Base-by-base conservation (phyloP, 2,329 filamentous ascomycete species). In the Pestalotiopsis sp. region DNA sequence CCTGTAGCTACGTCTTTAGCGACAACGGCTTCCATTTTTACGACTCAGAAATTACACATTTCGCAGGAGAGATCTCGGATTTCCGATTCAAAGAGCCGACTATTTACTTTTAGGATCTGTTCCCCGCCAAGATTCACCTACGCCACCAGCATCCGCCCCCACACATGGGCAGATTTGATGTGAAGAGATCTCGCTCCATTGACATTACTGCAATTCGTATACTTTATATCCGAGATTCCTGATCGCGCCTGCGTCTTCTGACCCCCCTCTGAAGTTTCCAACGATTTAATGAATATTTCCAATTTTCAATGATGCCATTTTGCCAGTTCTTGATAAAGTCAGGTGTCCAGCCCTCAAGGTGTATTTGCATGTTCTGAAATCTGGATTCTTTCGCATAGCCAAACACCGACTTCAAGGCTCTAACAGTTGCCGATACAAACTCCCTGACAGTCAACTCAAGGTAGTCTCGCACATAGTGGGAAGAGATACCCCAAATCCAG, bases 51-150 rank as follows among this genome's bases (percentile, higher is more conserved):
- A n/a, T 52, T 52, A 20, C 45, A 52, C 45, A n/a, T 52, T 52
- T 20, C 20, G 7, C 17, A 9, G 3, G 17, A n/a, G 31, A 36
- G 31, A 36, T 36, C 31, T 71, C 69, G 71, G 23, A 56, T 68
- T 65, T 23, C 64, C 70, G 27, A 66, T 71, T n/a, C 71, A 70
- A 7, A 72, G 72, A 45, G 68, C 69, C 14, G 45, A 9, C 17
- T 4, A 9, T 52, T 52, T 9, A 52, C 20, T n/a, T 9, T 11
- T 52, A 36, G 45, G 6, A 52, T 52, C 17, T 23, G 7, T 4
- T 52, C 45, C 17, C 45, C 45, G 45, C 45, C 17, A 52, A 6
- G 6, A n/a, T 59, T 23, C 9, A 23, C 23, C 23, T 23, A 31
- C 27, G 27, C 27, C 27, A 36, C 31, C 31, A 36, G 31, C 2